Evolutionary conservation across 139 green algal genomes (phyloP), one percentile per base, ranked within the genome.

Genomic region (Auxenochlorella pyrenoidosa): DNA sequence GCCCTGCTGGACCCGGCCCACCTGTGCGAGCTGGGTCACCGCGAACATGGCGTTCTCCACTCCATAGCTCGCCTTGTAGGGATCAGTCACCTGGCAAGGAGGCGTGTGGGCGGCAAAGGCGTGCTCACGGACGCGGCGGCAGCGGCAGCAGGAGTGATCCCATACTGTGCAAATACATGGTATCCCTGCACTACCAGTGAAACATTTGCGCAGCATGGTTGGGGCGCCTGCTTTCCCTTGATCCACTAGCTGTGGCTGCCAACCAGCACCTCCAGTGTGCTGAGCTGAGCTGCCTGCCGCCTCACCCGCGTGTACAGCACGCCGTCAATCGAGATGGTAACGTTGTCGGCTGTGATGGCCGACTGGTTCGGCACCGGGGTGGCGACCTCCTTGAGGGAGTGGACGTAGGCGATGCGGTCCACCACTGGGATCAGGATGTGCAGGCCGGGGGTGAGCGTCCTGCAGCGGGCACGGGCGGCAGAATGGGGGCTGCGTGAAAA

Each of bases 261-360:
- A 10, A 6, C 47, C 47, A 54, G 47, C 10, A 54, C 47, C 10
- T 18, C 47, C 8, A 10, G 10, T 54, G 47, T 54, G 47, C 47
- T 10, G 10, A 54, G 47, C 47, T 54, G 47, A 54, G 47, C 47
- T 6, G 47, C 47, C 47, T 54, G 47, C 18, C 54, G 15, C 54
- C 70, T 24, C 70, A 76, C 70, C 70, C 34, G 34, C 34, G 34
- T 76, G 86, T 99, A 99, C 36, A 99, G 94, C 24, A 99, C 95
- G 2, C 97, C 97, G 83, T 99, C 97, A 83, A 99, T 99, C 44
- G 91, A 96, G 70, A 99, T 97, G 63, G 91, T 95, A 21, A 99
- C 97, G 89, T 99, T 99, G 91, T 99, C 95, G 85, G 96, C 97
- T 0, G 97, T 99, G 87, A 99, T 99, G 41, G 97, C 97, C 0